Evolutionary conservation across 768 basidiomycete species (phyloP), one percentile per base, ranked within the genome.

Genomic region (Lactarius indigo): DNA sequence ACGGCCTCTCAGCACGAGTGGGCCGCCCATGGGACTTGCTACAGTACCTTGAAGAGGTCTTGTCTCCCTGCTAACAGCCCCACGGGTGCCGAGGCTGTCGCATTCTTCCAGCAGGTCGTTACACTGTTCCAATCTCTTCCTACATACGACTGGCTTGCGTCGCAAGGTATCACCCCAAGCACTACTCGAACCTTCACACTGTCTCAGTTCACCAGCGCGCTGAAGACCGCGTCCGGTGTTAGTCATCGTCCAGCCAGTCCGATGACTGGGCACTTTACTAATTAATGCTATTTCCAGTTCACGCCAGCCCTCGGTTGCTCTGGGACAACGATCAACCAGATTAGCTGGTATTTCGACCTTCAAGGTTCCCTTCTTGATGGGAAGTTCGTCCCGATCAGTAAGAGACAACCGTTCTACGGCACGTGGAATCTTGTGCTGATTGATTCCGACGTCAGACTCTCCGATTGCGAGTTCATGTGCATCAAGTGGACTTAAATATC

Each of bases 161-260:
- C 82, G 26, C 87, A 82, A n/a, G 91, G 91, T 30, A 94, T 94
- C 70, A 84, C 83, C 3, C 93, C 93, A 15, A 83, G 82, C 23
- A 76, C 79, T 3, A 78, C 75, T 66, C 73, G 76, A 70, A 90
- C 89, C 0, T 86, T 86, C 74, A 84, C 84, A 0, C 80, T 90
- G 20, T 77, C 83, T 17, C 72, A 79, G 12, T 72, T 91, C 56
- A 79, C 80, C 12, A 73, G 80, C 42, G 90, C 88, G 3, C 77
- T 92, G 57, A 79, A 83, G 74, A 63, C 76, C 13, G 85, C 80
- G 41, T 84, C 83, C 5, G 86, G 84, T 35, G 87, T 85, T 44
- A 64, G 74, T 73, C 56, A 17, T 13, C 13, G 17, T 23, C 30
- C n/a, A 64, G 70, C n/a, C 47, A 1, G n/a, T 26, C 2, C 75